Percentiles rank a stretch among this genome's conserved stretches.
phyloP scores from a whole-genome alignment of 2,329 filamentous ascomycete species.

The Byssothecium circinans region DNA sequence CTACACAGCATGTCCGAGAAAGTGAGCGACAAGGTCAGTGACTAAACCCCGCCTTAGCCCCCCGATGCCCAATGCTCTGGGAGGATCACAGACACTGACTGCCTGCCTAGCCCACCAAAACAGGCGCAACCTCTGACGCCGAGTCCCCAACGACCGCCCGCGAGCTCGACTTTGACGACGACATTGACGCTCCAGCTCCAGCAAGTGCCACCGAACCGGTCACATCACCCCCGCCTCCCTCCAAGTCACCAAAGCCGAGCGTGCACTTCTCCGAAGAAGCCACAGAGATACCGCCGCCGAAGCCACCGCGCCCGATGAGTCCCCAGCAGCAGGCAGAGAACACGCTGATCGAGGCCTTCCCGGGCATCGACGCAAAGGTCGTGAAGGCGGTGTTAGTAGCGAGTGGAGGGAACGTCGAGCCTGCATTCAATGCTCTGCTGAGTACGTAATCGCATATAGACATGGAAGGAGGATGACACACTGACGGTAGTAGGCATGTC shows the following conservation, averaged over 20 bases:
- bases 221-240: conserved; percentile 43
- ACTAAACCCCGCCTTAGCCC: conserved; percentile 8
- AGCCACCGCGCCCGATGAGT: conserved; percentile 81
- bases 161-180: conserved; percentile 61
- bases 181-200: conserved; percentile 51
- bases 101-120: conserved; percentile 41
- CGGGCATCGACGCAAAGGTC: conserved; percentile 74
- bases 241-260: conserved; percentile 45
- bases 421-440: conserved; percentile 91
- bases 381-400: conserved; percentile 86
- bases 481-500: conserved; percentile 51
- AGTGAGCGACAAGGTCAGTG: conserved; percentile 34
- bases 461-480: not conserved
- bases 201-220: conserved; percentile 21
- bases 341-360: conserved; percentile 93
- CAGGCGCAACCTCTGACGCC: conserved; percentile 36
- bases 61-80: conserved; percentile 26
- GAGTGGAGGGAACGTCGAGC: conserved; percentile 84
- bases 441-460: conserved; percentile 54
- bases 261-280: conserved; percentile 52
- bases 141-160: conserved; percentile 60
- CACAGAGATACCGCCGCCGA: conserved; percentile 63
- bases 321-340: conserved; percentile 82
- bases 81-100: conserved; percentile 10
- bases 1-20: conserved; percentile 26